Base-by-base conservation (phyloP, 176 grass and related monocot species). In the Avena insularis region DNA sequence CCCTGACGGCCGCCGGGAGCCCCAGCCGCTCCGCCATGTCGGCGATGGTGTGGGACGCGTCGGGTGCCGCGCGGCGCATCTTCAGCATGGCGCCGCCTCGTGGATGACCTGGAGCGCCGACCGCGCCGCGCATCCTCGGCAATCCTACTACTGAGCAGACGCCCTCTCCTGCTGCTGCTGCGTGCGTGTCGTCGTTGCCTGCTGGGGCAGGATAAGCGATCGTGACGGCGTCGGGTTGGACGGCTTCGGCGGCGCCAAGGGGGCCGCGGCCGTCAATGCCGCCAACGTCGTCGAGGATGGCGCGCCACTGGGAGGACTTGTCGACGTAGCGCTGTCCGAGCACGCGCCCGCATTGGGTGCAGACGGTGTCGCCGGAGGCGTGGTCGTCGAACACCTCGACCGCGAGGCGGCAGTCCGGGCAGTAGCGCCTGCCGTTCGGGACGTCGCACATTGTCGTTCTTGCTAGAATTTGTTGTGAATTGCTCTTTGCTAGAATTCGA, bases 11-110 rank as follows among this genome's bases (percentile, higher is more conserved):
- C 33, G 23, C n/a, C 57, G 23, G 19, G 6, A 91, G 77, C 46
- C 66, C 47, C 3, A 91, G 89, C 9, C 25, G 74, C 2, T 0
- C 23, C 17, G 85, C 75, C 80, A 91, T 87, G 65, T 49, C 47
- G 13, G 49, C 14, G 65, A 91, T 87, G 74, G 35, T 25, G 17
- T 17, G 9, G 65, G 20, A 50, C 3, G 64, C 74, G 25, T 5
- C 10, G 21, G 78, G 16, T 6, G 36, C 38, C 15, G 16, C 38
- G 46, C 66, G 82, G 9, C 78, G 83, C 68, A 67, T 23, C 77
- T 45, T 69, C 59, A 43, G 36, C 16, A 71, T 45, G 12, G 47
- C 10, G 57, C 9, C 17, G 67, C 67, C 67, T 40, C 36, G 67
- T 40, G 35, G 17, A 19, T 35, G 3, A 1, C 5, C 49, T 58